Evolutionary conservation across 2,329 filamentous ascomycete species (phyloP), one percentile per base, ranked within the genome.

Genomic region (Thermothelomyces thermophilus): DNA sequence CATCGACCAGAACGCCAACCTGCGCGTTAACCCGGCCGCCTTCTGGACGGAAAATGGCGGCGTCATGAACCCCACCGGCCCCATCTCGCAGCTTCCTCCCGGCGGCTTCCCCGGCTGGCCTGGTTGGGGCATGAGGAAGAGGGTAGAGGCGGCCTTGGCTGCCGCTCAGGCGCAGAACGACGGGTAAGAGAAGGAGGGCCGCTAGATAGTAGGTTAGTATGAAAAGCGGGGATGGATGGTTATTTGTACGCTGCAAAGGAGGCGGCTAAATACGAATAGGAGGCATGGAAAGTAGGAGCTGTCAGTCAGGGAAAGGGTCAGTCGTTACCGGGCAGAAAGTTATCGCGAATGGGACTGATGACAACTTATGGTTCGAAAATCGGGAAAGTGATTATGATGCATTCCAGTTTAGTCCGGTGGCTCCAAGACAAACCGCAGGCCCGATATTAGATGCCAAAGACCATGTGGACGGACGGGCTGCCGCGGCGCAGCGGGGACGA

Each of bases 381-480:
- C n/a, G n/a, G n/a, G n/a, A n/a, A n/a, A n/a, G n/a, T n/a, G n/a
- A n/a, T n/a, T n/a, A n/a, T n/a, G n/a, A 17, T 37, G 33, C 19
- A 30, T 46, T 37, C 28, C 17, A 26, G 22, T 33, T 30, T 43
- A 14, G 28, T n/a, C n/a, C n/a, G n/a, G n/a, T n/a, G n/a, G n/a
- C n/a, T n/a, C n/a, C n/a, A n/a, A n/a, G n/a, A n/a, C n/a, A n/a
- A n/a, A n/a, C n/a, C n/a, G n/a, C n/a, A n/a, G n/a, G n/a, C n/a
- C n/a, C n/a, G n/a, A n/a, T n/a, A n/a, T n/a, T n/a, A n/a, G n/a
- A n/a, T n/a, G n/a, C 69, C 69, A 48, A 65, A 72, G 4, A 71
- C 58, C 1, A 51, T 53, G 47, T 72, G 69, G 1, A 65, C 57
- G 0, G 68, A 51, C 5, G 68, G 66, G n/a, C 58, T 59, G 2